Evolutionary conservation across 306 rosid genomes (phyloP).

Genomic region (Rosa multiflora): DNA sequence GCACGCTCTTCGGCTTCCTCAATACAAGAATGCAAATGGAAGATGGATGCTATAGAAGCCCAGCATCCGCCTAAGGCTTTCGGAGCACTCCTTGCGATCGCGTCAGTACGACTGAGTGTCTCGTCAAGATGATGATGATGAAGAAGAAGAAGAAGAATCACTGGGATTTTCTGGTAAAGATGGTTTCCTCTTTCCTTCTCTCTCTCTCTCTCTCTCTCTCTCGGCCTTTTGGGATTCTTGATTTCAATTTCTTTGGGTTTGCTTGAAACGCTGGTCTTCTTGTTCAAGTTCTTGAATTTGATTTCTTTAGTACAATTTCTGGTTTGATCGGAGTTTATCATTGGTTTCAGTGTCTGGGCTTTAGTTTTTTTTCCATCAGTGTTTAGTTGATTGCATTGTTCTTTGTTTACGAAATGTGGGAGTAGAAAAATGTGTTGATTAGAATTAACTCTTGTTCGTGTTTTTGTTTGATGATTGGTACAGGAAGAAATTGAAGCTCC

Average conservation of each 20-base stretch:
- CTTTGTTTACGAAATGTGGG: not conserved
- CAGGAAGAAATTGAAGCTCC: conserved; percentile 87
- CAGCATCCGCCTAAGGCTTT: not conserved
- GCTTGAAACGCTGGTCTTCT: not conserved
- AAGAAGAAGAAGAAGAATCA: conserved; percentile 48
- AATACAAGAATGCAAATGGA: not conserved
- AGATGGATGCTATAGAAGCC: not conserved
- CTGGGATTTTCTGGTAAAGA: conserved; percentile 73
- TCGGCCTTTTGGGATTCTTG: conserved; percentile 1
- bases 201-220: no score
- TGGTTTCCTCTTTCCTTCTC: no score
- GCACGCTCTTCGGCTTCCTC: not conserved
- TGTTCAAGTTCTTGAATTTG: conserved; percentile 1
- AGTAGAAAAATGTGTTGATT: not conserved
- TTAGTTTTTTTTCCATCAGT: not conserved
- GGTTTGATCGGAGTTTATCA: not conserved
- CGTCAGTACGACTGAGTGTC: not conserved
- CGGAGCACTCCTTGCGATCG: not conserved
- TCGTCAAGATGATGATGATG: conserved; percentile 14
- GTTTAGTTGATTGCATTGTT: not conserved
- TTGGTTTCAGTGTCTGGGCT: not conserved
- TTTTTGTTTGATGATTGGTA: conserved; percentile 15
- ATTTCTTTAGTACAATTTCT: not conserved
- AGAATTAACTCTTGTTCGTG: not conserved
- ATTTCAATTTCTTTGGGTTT: not conserved